These are phyloP conservation scores for Neurospora pannonica DNA, from an alignment of 495 filamentous ascomycete species.

Conservation along the genomic window DNA sequence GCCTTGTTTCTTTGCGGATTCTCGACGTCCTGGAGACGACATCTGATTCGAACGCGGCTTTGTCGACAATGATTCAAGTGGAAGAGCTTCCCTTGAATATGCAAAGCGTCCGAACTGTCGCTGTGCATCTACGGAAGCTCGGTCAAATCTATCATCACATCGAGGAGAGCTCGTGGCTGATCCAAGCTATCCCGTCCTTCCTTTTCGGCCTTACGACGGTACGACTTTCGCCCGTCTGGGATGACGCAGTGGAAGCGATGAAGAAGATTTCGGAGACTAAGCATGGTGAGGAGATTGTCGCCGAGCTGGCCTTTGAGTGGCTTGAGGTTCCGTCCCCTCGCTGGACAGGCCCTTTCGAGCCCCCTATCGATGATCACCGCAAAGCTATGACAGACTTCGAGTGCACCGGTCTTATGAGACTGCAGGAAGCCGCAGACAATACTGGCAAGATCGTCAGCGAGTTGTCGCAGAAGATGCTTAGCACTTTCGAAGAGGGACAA, in stretches of 20 bases:
- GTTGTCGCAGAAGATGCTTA: conserved; percentile 38
- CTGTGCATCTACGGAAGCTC: conserved; percentile 79
- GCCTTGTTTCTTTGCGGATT: conserved; percentile 61
- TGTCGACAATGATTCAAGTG: conserved; percentile 53
- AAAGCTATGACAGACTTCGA: conserved; percentile 56
- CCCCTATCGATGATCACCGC: conserved; percentile 14
- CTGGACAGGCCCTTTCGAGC: conserved; percentile 28
- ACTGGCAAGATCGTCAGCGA: conserved; percentile 30
- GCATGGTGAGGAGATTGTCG: conserved; percentile 62
- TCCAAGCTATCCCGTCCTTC: conserved; percentile 64
- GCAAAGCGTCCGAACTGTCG: conserved; percentile 61
- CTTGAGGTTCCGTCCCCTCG: conserved; percentile 49
- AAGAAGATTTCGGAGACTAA: conserved; percentile 63
- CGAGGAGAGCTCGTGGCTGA: conserved; percentile 52
- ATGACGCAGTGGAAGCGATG: conserved; percentile 66
- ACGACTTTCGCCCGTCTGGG: conserved; percentile 72
- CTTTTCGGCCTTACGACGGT: conserved; percentile 85
- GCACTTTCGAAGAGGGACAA: conserved; percentile 40
- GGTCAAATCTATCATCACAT: conserved; percentile 47
- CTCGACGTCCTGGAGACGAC: conserved; percentile 40
- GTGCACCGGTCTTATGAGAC: conserved; percentile 60
- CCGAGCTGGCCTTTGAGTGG: conserved; percentile 71
- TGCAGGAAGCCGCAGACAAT: conserved; percentile 38
- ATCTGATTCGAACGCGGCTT: conserved; percentile 28
- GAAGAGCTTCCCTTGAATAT: conserved; percentile 71